Conservation (phyloP, 1,139 yeast genomes). For the Sugiyamaella novakii region DNA sequence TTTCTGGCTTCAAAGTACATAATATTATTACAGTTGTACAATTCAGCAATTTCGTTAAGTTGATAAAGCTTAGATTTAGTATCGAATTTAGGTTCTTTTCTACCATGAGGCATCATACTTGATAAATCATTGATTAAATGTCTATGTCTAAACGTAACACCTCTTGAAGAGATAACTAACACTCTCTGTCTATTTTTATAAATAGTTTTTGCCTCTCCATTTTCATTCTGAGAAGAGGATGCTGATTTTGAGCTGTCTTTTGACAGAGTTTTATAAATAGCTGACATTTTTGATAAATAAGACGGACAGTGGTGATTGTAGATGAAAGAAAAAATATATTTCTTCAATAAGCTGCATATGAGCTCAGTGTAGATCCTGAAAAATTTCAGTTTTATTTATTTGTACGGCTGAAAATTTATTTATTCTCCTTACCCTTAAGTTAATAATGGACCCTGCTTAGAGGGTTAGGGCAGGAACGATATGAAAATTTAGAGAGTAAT, state of each 20-base stretch:
- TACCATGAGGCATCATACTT: slow-evolving; percentile 85
- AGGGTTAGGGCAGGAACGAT: too few species aligned
- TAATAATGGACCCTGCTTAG: neutral
- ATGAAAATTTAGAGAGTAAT: too few species aligned
- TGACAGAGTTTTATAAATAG: slow-evolving; percentile 70
- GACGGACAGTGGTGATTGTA: neutral
- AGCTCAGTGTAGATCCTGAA: too few species aligned
- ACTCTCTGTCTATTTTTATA: slow-evolving; percentile 50
- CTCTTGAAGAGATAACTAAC: slow-evolving; percentile 87
- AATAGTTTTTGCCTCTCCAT: slow-evolving; percentile 45
- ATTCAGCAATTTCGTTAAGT: slow-evolving; percentile 92
- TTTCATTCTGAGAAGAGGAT: slow-evolving; percentile 34
- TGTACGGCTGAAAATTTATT: slow-evolving; percentile 6
- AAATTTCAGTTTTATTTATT: too few species aligned
- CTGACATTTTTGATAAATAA: slow-evolving; percentile 50
- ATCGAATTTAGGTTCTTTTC: slow-evolving; percentile 96
- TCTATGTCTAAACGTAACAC: slow-evolving; percentile 90
- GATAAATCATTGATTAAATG: slow-evolving; percentile 84
- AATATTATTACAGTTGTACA: slow-evolving; percentile 95
- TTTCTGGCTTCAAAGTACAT: slow-evolving; percentile 95
- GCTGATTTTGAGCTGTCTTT: slow-evolving; percentile 49
- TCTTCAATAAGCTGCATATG: slow-evolving; percentile 1
- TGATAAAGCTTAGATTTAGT: slow-evolving; percentile 86
- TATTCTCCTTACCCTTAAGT: slow-evolving; percentile 5
- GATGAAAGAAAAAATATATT: neutral